phyloP scores from a whole-genome alignment of 306 rosid species.

The Cicer cuneatum region DNA sequence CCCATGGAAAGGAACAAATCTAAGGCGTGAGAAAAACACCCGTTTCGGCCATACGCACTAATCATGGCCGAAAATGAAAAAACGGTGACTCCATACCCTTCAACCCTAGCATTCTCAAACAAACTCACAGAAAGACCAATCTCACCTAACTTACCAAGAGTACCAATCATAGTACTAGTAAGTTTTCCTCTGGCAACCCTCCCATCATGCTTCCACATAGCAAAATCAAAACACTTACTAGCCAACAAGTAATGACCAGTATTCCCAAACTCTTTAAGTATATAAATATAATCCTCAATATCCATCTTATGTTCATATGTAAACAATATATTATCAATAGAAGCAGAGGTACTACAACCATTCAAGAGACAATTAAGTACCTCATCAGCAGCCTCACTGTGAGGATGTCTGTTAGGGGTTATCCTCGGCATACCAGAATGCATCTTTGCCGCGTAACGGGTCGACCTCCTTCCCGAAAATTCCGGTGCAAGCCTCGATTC shows the following conservation, averaged over 20 bases:
- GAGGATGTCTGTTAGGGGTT: constrained; percentile 54
- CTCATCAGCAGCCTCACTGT: constrained; percentile 70
- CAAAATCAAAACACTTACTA: constrained; percentile 67
- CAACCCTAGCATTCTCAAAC: constrained; percentile 62
- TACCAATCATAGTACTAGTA: constrained; percentile 84
- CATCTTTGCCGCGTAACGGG: constrained; percentile 77
- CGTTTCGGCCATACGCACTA: constrained; percentile 80
- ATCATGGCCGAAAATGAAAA: constrained; percentile 77
- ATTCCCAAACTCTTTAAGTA: constrained; percentile 75
- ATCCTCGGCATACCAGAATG: constrained; percentile 70
- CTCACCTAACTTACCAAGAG: constrained; percentile 86
- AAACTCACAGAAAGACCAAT: constrained; percentile 67
- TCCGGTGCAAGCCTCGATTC: constrained; percentile 62
- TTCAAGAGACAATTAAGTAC: constrained; percentile 57
- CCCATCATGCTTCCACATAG: constrained; percentile 60
- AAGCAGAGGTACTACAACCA: constrained; percentile 57
- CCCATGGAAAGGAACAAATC: constrained; percentile 69
- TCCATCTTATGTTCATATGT: constrained; percentile 65
- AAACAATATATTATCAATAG: constrained; percentile 60
- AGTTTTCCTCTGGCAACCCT: constrained; percentile 70
- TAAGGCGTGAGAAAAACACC: constrained; percentile 62
- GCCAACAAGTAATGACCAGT: constrained; percentile 68
- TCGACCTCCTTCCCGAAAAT: constrained; percentile 85
- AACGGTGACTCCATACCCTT: constrained; percentile 86
- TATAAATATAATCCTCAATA: constrained; percentile 71